Evolutionary conservation across 495 filamentous ascomycete species (phyloP).

Genomic region (Penicillium cinerascens): DNA sequence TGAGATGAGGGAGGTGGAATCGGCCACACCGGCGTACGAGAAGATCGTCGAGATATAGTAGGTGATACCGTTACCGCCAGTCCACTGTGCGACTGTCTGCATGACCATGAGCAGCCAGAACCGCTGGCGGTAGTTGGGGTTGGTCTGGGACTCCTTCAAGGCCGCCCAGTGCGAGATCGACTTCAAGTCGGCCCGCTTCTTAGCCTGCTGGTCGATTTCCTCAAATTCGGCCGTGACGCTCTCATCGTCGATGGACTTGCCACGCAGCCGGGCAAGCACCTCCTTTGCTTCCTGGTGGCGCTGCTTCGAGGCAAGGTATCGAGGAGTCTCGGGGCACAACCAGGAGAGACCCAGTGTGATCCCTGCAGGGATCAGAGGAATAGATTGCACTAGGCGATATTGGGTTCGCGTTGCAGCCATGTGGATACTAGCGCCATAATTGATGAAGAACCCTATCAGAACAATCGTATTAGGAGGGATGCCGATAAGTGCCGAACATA

Average conservation of each 20-base stretch:
- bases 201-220: constrained; percentile 32
- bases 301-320: constrained; percentile 39
- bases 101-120: constrained; percentile 46
- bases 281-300: constrained; percentile 30
- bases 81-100: constrained; percentile 47
- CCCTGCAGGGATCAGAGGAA: constrained; percentile 41
- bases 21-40: constrained; percentile 36
- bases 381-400: constrained; percentile 44
- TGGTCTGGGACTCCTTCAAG: constrained; percentile 40
- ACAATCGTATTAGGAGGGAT: not conserved
- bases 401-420: constrained; percentile 38
- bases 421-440: constrained; percentile 41
- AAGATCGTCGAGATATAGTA: constrained; percentile 46
- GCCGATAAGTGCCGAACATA: not conserved
- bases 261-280: constrained; percentile 40
- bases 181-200: constrained; percentile 23
- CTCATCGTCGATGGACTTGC: constrained; percentile 27
- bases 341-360: constrained; percentile 36
- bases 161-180: constrained; percentile 38
- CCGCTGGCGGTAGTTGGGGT: constrained; percentile 43
- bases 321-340: constrained; percentile 39
- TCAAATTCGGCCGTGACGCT: constrained; percentile 35
- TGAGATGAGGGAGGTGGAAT: constrained; percentile 33
- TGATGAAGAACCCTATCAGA: constrained; percentile 46
- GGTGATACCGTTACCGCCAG: constrained; percentile 47